Base-by-base conservation (phyloP, 768 basidiomycete genomes). In the Collybiopsis luxurians region DNA sequence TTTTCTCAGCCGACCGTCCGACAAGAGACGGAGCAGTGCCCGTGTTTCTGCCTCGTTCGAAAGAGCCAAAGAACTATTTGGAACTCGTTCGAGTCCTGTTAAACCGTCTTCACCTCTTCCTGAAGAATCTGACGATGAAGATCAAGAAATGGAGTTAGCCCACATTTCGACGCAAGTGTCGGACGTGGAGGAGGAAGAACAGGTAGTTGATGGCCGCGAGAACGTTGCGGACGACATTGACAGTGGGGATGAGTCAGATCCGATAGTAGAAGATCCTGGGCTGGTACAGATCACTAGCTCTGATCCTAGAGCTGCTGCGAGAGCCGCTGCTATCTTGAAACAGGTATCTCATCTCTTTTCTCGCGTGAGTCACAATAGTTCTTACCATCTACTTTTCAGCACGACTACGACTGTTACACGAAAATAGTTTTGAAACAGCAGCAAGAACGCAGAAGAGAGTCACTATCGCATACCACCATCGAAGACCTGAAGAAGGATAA, bases 281-380 rank as follows among this genome's bases (percentile, higher is more conserved):
- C 73, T 95, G 4, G 84, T 97, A 60, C 88, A 90, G 73, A 90
- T 96, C 59, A 86, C 86, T 2, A 92, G 90, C 57, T 82, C 84
- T 21, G 90, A 96, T 69, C 90, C 95, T 2, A 78, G 80, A 57
- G 92, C 92, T 17, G 95, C 95, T 45, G 95, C 94, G 2, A 76
- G 91, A 47, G 95, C 94, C n/a, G 94, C 92, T 31, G 95, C 95
- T 0, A 95, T 97, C 57, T 75, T 97, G 63, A 93, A 90, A 70
- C 81, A 91, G 78, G 92, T 92, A 48, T n/a, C 83, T 69, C 57
- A 54, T 47, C 15, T 56, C 11, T 55, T 23, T 13, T n/a, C 30
- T 39, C 54, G 53, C 36, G 59, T 6, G 43, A 38, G n/a, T 55
- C 21, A 30, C n/a, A 53, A 43, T 51, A 23, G 46, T 7, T 39